phyloP scores from a whole-genome alignment of 2,329 filamentous ascomycete species.

The Lasiodiplodia sp. region DNA sequence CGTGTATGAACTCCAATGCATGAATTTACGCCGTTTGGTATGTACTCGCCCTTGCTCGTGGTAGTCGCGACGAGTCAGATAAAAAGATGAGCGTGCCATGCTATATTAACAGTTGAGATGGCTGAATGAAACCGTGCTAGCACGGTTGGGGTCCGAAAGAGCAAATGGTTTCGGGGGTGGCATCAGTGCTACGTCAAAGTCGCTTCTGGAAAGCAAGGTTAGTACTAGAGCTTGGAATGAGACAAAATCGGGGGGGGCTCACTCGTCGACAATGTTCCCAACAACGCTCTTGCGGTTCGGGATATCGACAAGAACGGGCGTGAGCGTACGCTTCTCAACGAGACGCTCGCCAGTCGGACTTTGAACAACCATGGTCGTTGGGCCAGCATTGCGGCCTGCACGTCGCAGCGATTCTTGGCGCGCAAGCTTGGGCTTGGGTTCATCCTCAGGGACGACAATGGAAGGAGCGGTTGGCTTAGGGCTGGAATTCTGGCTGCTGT shows the following conservation, averaged over 20 bases:
- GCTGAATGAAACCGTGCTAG: conserved; percentile 23
- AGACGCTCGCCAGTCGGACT: conserved; percentile 27
- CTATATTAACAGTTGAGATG: conserved; percentile 20
- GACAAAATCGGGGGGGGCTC: not conserved
- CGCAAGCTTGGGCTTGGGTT: conserved; percentile 22
- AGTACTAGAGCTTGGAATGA: not conserved
- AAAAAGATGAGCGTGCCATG: not conserved
- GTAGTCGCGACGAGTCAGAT: not conserved
- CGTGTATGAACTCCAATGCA: conserved; percentile 3
- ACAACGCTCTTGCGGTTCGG: conserved; percentile 22
- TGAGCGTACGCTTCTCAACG: conserved; percentile 22
- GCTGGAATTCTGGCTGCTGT: not conserved
- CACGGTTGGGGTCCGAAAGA: conserved; percentile 9
- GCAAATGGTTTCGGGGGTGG: conserved; percentile 6
- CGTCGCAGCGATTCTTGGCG: conserved; percentile 17
- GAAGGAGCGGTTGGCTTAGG: not conserved
- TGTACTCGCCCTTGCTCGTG: not conserved
- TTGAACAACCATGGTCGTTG: not conserved
- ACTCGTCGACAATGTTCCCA: conserved; percentile 27
- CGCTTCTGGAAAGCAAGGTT: not conserved
- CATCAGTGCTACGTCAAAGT: conserved; percentile 5
- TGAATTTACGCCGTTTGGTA: not conserved
- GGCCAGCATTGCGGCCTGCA: not conserved
- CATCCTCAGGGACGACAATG: conserved; percentile 12
- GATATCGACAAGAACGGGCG: conserved; percentile 23